Percentiles rank a stretch among this genome's conserved stretches.
These are phyloP conservation scores for Pulveroboletus sp. DNA, from an alignment of 768 basidiomycete genomes.

Conservation along the genomic window DNA sequence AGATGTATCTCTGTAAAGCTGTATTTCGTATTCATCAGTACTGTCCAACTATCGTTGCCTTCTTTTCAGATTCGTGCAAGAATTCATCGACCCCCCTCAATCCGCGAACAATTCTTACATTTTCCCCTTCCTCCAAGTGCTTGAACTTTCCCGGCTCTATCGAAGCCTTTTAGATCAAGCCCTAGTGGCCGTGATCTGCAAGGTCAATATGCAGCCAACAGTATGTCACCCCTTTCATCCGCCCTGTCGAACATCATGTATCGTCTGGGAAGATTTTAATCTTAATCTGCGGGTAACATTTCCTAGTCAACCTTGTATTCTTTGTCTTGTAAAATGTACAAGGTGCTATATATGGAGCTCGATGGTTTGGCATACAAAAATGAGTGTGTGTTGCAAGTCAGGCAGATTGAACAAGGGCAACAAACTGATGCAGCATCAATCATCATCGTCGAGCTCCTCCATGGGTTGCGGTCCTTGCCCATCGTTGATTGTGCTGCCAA, in stretches of 20 bases:
- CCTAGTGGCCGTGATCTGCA: slow-evolving; percentile 38
- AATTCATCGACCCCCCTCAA: no score
- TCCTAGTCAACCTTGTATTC: background rate
- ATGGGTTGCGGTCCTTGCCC: slow-evolving; percentile 23
- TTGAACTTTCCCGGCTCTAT: slow-evolving; percentile 41
- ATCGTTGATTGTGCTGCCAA: slow-evolving; percentile 52
- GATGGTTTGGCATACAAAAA: background rate
- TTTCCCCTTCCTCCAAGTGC: background rate
- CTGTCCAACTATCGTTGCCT: background rate
- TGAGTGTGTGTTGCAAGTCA: background rate
- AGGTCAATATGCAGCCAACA: slow-evolving; percentile 68
- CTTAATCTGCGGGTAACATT: slow-evolving; percentile 20
- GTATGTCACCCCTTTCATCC: slow-evolving; percentile 19
- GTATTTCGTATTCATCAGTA: background rate
- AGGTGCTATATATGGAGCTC: background rate
- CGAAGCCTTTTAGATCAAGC: slow-evolving; percentile 49
- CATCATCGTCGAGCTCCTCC: slow-evolving; percentile 45
- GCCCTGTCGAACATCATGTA: slow-evolving; percentile 21
- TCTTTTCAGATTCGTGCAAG: background rate
- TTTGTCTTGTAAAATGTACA: slow-evolving; percentile 1
- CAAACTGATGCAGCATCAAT: slow-evolving; percentile 31
- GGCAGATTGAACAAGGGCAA: background rate
- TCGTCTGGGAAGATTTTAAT: slow-evolving; percentile 20
- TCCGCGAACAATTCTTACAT: background rate
- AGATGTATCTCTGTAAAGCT: background rate